Conservation (phyloP, 352 stramenopile species). For the Globisporangium rhizosaccharum region DNA sequence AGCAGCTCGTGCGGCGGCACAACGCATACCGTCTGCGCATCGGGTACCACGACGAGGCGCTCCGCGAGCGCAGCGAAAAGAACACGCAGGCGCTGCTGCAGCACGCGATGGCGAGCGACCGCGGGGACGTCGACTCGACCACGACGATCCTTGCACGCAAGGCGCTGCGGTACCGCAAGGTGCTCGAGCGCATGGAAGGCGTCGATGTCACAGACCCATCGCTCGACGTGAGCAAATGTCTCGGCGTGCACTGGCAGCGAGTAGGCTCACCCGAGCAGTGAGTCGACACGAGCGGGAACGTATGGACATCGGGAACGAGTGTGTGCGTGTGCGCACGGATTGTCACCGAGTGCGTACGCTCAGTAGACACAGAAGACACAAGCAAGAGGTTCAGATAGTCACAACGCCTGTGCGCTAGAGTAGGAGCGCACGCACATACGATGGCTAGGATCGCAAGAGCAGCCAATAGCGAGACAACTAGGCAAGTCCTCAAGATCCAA, state of each 20-base stretch:
- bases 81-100: conserved; percentile 9
- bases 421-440: too few species aligned
- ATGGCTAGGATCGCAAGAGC: too few species aligned
- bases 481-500: too few species aligned
- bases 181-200: conserved; percentile 11
- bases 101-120: background rate
- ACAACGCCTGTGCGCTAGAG: too few species aligned
- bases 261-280: background rate
- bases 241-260: conserved; percentile 5
- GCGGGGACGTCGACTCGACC: conserved; percentile 8
- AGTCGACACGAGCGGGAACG: too few species aligned
- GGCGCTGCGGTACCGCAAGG: conserved; percentile 15
- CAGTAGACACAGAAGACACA: too few species aligned
- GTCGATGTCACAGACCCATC: conserved; percentile 8
- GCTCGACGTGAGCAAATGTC: conserved; percentile 2
- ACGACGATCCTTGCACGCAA: conserved; percentile 27
- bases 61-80: conserved; percentile 9
- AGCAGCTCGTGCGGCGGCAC: too few species aligned
- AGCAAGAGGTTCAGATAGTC: too few species aligned
- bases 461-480: too few species aligned
- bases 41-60: conserved; percentile 13
- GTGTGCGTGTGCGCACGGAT: too few species aligned
- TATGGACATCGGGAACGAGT: too few species aligned
- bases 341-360: too few species aligned
- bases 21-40: conserved; percentile 8